Base-by-base conservation (phyloP, 352 stramenopile species). In the Hyaloperonospora arabidopsidis region DNA sequence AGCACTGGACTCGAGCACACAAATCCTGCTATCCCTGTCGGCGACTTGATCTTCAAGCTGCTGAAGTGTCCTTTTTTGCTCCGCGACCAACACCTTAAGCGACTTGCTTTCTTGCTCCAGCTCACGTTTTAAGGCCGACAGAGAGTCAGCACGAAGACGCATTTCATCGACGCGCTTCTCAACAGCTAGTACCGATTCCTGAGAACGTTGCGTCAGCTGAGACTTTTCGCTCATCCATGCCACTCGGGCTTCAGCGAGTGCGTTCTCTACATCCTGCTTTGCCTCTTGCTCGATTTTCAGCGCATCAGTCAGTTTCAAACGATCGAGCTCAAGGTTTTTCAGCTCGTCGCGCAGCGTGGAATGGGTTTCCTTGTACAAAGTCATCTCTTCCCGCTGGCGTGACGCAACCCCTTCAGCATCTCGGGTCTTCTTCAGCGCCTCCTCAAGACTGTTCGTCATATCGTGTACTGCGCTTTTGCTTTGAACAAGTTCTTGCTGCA, bases 201-300 rank as follows among this genome's bases (percentile, higher is more conserved):
- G 41, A 22, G 29, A 61, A 5, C 50, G 47, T 32, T 69, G 32
- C 17, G 23, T 21, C 11, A 68, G 28, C 21, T 63, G 59, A 13
- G 32, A 51, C 21, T 68, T 69, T 41, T 72, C 56, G 5, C 51
- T 34, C 19, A 39, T 29, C 63, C 67, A 74, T 12, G 29, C 39
- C 23, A 48, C 23, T 49, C 44, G 38, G 35, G 63, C 56, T 44
- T 52, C 19, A 21, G 46, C 17, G 61, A 69, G 56, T 17, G 59
- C 53, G 15, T 52, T 45, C 5, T 69, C 56, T 15, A 63, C 19
- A 15, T 61, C 50, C 7, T 64, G 60, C n/a, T 64, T 72, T 19
- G 49, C 56, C 13, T 69, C 57, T 57, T 67, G 56, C 32, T 69
- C 65, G 5, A 22, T 64, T 57, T 69, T 67, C 21, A 69, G 35